Base-by-base conservation (phyloP, 345 rosid genomes). In the Melaleuca alternifolia region DNA sequence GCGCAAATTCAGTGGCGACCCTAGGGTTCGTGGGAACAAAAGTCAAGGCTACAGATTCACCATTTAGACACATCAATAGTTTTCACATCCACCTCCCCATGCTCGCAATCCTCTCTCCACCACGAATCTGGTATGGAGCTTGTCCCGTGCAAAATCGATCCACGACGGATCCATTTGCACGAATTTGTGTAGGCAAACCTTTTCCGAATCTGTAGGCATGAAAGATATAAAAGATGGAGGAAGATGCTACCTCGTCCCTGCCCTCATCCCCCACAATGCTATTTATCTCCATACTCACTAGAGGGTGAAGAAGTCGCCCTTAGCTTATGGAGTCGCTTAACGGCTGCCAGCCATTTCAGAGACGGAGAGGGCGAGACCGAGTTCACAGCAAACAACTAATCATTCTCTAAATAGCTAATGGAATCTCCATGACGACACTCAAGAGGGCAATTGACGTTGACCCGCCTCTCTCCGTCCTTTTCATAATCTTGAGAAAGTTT, bases 211-310 rank as follows among this genome's bases (percentile, higher is more conserved):
- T 24, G 12, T 33, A 86, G 28, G 26, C 84, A 11, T 41, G 28
- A 84, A 84, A 46, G 75, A 53, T 51, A 51, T 48, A 54, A 3
- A n/a, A 59, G 71, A 86, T 86, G 84, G 86, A 57, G 87, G 79
- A 46, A 85, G 84, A 87, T 87, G 79, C 81, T 57, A 50, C 71
- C 15, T 59, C 53, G 89, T 86, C 90, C 88, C 87, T 83, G 41
- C 83, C 54, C 10, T 30, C 26, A 24, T 65, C 48, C 37, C 81
- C 41, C 41, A 41, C 41, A 41, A 71, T 71, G 81, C 13, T 37
- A 37, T 41, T 0, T 37, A 5, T 24, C 81, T 71, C 48, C 81
- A 71, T 71, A 20, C 48, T 4, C 5, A 26, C 41, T 37, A 33
- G 44, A 5, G 23, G 0, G 11, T 30, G 77, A 65, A 16, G n/a